Evolutionary conservation across 2,329 filamentous ascomycete genomes (phyloP).

Genomic region (Lachnellula suecica): DNA sequence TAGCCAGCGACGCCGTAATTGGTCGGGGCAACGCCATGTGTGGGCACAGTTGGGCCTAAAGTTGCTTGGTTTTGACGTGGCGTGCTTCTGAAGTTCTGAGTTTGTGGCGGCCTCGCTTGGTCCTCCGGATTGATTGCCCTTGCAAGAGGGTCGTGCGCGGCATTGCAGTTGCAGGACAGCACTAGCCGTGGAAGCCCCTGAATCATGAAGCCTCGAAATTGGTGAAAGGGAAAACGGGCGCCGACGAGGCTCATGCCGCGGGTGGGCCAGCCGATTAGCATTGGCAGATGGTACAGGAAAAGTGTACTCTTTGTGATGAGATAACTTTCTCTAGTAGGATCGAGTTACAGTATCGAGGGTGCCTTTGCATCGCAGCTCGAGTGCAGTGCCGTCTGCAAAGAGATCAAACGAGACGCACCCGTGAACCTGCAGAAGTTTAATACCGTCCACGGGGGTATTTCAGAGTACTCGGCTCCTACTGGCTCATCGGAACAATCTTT

Average conservation of each 20-base stretch:
- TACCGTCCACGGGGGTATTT: too few species aligned
- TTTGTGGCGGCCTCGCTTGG: not conserved
- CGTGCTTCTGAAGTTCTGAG: too few species aligned
- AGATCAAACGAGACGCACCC: not conserved
- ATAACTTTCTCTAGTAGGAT: too few species aligned
- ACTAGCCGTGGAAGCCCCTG: not conserved
- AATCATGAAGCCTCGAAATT: not conserved
- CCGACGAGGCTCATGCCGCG: too few species aligned
- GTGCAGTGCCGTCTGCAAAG: not conserved
- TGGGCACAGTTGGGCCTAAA: not conserved
- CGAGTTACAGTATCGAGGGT: too few species aligned
- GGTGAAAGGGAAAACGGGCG: not conserved
- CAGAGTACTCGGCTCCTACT: too few species aligned
- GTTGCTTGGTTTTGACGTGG: not conserved
- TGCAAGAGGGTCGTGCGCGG: not conserved
- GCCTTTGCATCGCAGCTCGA: not conserved
- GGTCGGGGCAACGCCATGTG: not conserved
- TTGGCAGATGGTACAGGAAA: too few species aligned
- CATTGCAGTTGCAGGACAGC: not conserved
- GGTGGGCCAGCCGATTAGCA: too few species aligned
- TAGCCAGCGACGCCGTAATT: not conserved
- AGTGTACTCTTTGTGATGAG: too few species aligned
- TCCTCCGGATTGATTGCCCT: not conserved
- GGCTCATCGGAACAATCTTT: not conserved
- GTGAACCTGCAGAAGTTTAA: not conserved